These are phyloP conservation scores for Ramalina intermedia DNA, from an alignment of 495 filamentous ascomycete genomes.

Conservation along the genomic window DNA sequence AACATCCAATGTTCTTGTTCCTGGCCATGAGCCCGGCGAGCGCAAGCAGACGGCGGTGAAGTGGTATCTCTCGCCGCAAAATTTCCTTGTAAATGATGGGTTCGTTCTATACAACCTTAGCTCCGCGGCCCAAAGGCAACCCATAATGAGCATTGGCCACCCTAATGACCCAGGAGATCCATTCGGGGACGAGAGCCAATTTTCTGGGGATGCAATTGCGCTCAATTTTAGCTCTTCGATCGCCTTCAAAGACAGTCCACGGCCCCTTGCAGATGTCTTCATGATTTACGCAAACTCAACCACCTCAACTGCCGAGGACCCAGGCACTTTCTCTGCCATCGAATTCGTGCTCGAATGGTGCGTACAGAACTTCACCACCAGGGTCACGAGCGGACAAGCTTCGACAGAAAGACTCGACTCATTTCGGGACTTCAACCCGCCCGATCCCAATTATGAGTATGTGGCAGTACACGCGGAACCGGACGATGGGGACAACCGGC, in stretches of 20 bases:
- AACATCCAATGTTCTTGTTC: no score
- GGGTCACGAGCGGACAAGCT: constrained; percentile 18
- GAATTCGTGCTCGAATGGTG: constrained; percentile 28
- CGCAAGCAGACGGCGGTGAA: no score
- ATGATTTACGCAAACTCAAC: neutral
- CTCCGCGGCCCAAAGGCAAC: no score
- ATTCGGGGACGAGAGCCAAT: no score
- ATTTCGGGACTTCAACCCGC: constrained; percentile 2
- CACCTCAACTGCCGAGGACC: neutral
- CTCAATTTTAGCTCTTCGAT: neutral
- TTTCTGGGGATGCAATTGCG: constrained; percentile 9
- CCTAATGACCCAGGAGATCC: no score
- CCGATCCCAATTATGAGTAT: neutral
- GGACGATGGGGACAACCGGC: no score
- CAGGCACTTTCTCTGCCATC: neutral
- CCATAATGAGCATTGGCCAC: no score
- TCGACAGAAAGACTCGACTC: constrained; percentile 14
- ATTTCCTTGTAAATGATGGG: no score
- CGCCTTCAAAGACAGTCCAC: constrained; percentile 13
- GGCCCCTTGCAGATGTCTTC: constrained; percentile 22
- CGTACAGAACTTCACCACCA: constrained; percentile 25
- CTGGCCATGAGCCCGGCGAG: no score
- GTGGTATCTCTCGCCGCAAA: no score
- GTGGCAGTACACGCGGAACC: no score
- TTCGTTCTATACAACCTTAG: no score